A percentile compares a stretch with the other conserved stretches of the same genome.
These are phyloP conservation scores for Fusarium paranaense DNA, from an alignment of 2,329 filamentous ascomycete genomes.

Conservation along the genomic window DNA sequence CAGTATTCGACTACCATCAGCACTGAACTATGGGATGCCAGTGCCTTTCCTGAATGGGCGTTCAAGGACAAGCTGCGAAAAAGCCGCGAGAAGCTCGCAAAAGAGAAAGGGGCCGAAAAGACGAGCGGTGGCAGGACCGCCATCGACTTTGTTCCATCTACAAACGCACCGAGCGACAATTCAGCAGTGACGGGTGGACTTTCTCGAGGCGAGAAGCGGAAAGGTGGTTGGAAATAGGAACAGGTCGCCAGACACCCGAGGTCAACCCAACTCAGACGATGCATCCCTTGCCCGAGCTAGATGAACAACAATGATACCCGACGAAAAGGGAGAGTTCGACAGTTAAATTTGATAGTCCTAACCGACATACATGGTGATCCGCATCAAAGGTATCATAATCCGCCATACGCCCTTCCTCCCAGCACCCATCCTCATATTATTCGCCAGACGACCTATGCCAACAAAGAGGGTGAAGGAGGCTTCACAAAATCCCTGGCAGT, in stretches of 20 bases:
- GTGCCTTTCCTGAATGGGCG: conserved; percentile 65
- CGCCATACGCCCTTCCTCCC: conserved; percentile 38
- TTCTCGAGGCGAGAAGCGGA: conserved; percentile 48
- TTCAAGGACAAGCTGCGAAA: conserved; percentile 63
- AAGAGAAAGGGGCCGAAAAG: conserved; percentile 59
- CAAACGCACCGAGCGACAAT: conserved; percentile 35
- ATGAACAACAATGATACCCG: conserved; percentile 7
- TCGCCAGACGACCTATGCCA: conserved; percentile 5
- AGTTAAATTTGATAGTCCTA: conserved; percentile 27
- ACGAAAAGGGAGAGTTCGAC: conserved; percentile 17
- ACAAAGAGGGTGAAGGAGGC: not conserved
- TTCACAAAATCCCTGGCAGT: conserved; percentile 1
- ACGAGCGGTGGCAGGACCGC: conserved; percentile 53
- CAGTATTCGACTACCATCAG: conserved; percentile 76
- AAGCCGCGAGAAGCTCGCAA: conserved; percentile 59
- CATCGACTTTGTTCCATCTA: conserved; percentile 63
- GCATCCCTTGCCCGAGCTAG: not conserved
- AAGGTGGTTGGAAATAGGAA: conserved; percentile 49
- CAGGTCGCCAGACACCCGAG: not conserved
- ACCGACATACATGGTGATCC: conserved; percentile 23
- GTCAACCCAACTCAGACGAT: not conserved
- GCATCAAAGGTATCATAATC: conserved; percentile 50
- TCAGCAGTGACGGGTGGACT: conserved; percentile 38
- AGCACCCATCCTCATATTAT: conserved; percentile 29
- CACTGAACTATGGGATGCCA: conserved; percentile 68